phyloP scores from a whole-genome alignment of 2,329 filamentous ascomycete genomes.

The Rutstroemia sp. region DNA sequence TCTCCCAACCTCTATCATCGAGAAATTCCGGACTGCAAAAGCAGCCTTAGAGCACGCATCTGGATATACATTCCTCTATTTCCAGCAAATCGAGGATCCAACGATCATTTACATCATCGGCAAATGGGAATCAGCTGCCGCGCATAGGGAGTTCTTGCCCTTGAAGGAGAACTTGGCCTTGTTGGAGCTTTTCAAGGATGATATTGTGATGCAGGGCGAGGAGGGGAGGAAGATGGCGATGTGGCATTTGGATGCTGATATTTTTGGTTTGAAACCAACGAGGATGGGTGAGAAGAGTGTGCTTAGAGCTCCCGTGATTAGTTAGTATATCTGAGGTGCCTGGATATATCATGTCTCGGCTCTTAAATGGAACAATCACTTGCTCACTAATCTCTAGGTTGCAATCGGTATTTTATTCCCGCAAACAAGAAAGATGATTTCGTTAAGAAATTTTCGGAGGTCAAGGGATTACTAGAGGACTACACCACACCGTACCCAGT shows the following conservation, averaged over 20 bases:
- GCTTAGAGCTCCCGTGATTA: slow-evolving; percentile 10
- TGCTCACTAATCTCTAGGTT: no score
- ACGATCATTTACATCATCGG: slow-evolving; percentile 37
- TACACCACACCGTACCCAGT: no score
- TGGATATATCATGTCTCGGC: no score
- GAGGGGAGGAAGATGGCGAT: slow-evolving; percentile 31
- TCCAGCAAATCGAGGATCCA: slow-evolving; percentile 37
- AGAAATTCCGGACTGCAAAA: no score
- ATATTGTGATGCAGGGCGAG: slow-evolving; percentile 2
- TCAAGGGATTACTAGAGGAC: no score
- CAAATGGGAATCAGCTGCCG: slow-evolving; percentile 36
- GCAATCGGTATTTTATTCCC: no score
- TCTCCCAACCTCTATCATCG: no score
- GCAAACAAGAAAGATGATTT: no score
- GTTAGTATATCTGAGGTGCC: not conserved
- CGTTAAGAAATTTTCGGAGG: no score
- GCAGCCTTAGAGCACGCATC: no score
- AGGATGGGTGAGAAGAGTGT: not conserved
- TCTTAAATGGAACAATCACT: no score
- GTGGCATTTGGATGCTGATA: slow-evolving; percentile 35
- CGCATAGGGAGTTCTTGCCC: slow-evolving; percentile 38
- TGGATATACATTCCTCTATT: slow-evolving; percentile 31
- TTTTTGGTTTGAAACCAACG: not conserved
- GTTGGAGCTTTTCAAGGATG: slow-evolving; percentile 30
- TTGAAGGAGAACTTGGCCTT: slow-evolving; percentile 35